Conservation (phyloP, 306 rosid genomes). For the Corylus avellana region DNA sequence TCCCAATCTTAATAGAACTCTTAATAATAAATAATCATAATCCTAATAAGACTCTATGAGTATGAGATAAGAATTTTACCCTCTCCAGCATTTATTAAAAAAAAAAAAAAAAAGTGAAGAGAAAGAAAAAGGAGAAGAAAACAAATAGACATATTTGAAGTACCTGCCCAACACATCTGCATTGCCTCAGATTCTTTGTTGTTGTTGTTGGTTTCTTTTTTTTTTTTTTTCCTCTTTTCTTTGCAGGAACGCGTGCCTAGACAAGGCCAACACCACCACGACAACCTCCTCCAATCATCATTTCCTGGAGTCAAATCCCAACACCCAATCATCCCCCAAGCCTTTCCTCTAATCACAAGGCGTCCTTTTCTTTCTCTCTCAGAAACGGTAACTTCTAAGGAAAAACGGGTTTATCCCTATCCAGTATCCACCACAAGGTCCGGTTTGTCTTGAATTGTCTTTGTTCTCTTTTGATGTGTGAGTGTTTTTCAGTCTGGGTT, state of each 20-base stretch:
- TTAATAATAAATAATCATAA: too few species aligned
- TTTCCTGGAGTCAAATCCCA: background rate
- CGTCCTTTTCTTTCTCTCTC: background rate
- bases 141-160: background rate
- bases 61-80: too few species aligned
- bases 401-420: background rate
- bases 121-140: background rate
- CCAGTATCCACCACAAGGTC: background rate
- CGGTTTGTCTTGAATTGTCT: slow-evolving; percentile 7
- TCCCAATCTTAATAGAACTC: too few species aligned
- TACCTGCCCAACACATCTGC: background rate
- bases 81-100: too few species aligned
- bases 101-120: background rate
- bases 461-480: slow-evolving; percentile 1
- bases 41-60: too few species aligned
- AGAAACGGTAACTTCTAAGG: too few species aligned
- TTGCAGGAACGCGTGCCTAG: background rate
- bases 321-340: background rate
- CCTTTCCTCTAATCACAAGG: background rate
- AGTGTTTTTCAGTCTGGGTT: slow-evolving; percentile 7
- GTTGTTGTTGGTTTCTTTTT: background rate
- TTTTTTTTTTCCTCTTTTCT: background rate
- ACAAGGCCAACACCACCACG: background rate
- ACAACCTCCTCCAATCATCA: background rate
- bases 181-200: background rate